Percentiles rank a stretch among this genome's conserved stretches.
Evolutionary conservation across 2,329 filamentous ascomycete species (phyloP).

Genomic region (Colletotrichum gloeosporioides): DNA sequence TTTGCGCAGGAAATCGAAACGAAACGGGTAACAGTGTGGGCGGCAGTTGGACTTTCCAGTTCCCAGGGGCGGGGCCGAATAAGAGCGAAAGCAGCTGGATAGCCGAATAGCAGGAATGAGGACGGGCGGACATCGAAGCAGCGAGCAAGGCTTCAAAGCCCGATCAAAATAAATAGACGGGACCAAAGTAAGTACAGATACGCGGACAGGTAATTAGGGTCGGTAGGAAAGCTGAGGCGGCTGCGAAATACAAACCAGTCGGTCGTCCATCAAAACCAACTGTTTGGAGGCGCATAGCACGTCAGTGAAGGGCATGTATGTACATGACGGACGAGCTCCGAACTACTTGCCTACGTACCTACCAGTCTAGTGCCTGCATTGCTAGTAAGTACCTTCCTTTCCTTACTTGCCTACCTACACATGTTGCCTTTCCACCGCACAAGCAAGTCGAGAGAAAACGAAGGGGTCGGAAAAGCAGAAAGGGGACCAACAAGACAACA

Average conservation of each 20-base stretch:
- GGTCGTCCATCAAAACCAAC: neutral
- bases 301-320: neutral
- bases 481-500: neutral
- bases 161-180: neutral
- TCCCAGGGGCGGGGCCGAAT: neutral
- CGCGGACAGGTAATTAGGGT: neutral
- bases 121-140: neutral
- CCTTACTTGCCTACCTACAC: neutral
- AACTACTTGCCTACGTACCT: neutral
- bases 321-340: neutral
- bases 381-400: neutral
- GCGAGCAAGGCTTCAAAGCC: neutral
- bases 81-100: neutral
- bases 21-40: constrained; percentile 13
- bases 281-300: neutral
- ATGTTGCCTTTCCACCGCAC: neutral
- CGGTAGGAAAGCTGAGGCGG: neutral
- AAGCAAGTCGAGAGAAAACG: neutral
- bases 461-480: neutral
- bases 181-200: neutral
- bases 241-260: neutral
- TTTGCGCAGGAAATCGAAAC: constrained; percentile 9
- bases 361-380: neutral
- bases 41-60: neutral
- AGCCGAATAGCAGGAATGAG: neutral